A percentile compares a stretch with the other conserved stretches of the same genome.
Conservation (phyloP, 768 basidiomycete genomes). For the Termitomyces sp. region DNA sequence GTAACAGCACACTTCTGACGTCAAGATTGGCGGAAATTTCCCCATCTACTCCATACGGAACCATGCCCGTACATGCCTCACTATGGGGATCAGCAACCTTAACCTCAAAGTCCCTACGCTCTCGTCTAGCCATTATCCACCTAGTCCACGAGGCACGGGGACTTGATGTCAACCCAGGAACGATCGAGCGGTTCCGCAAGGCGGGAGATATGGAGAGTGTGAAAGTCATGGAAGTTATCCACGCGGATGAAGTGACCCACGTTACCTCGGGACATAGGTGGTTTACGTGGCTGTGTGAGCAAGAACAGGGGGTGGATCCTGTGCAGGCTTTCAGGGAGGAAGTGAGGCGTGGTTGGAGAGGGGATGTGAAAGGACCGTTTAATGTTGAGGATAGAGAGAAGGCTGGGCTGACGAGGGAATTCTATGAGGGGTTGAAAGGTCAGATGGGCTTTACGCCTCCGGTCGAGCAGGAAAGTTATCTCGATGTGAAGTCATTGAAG, state of each 20-base stretch:
- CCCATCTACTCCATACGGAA: conserved; percentile 68
- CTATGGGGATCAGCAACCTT: conserved; percentile 77
- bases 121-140: conserved; percentile 80
- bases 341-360: conserved; percentile 66
- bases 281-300: conserved; percentile 74
- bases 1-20: conserved; percentile 51
- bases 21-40: conserved; percentile 59
- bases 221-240: conserved; percentile 67
- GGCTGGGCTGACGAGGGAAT: conserved; percentile 69
- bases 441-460: conserved; percentile 39
- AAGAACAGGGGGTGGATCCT: conserved; percentile 49
- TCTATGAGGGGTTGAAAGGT: conserved; percentile 69
- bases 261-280: conserved; percentile 81
- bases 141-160: conserved; percentile 84
- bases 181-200: conserved; percentile 67
- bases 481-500: conserved; percentile 5
- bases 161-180: conserved; percentile 79
- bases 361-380: conserved; percentile 79
- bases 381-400: conserved; percentile 69
- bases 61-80: conserved; percentile 69
- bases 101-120: conserved; percentile 63
- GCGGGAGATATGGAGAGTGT: conserved; percentile 69
- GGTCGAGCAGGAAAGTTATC: not conserved
- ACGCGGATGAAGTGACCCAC: conserved; percentile 79
- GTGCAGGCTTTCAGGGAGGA: conserved; percentile 66